A percentile compares a stretch with the other conserved stretches of the same genome.
Conservation (phyloP, 129 eudicot genomes). For the Saposhnikovia divaricata region DNA sequence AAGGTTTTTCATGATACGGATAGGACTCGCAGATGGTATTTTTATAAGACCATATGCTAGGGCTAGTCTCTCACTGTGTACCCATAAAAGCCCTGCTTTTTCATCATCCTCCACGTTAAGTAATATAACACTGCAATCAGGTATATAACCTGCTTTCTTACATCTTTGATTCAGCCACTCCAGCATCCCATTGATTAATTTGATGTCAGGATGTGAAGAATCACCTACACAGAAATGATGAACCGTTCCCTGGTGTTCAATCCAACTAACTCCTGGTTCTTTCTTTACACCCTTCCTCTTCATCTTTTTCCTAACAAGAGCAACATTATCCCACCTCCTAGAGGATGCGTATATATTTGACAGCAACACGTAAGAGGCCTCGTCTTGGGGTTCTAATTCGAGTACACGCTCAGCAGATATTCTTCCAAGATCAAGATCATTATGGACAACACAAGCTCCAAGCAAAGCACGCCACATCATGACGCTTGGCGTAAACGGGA, state of each 20-base stretch:
- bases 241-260: conserved; percentile 8
- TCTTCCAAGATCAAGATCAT: conserved; percentile 13
- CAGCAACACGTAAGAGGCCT: conserved; percentile 9
- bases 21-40: neutral
- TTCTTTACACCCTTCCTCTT: conserved; percentile 7
- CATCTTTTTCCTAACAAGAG: conserved; percentile 10
- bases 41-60: conserved; percentile 5
- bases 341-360: conserved; percentile 7
- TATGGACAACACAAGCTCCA: conserved; percentile 13
- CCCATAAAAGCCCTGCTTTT: conserved; percentile 7
- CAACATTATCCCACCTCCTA: conserved; percentile 12
- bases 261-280: conserved; percentile 12
- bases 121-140: conserved; percentile 6
- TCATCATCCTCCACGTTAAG: conserved; percentile 10
- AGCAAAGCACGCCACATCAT: conserved; percentile 11
- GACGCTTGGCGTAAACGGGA: conserved; percentile 9
- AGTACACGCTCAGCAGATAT: conserved; percentile 11
- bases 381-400: conserved; percentile 8
- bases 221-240: conserved; percentile 9
- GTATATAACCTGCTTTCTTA: neutral
- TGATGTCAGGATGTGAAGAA: conserved; percentile 8
- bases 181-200: conserved; percentile 9
- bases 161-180: conserved; percentile 2
- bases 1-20: conserved; percentile 11
- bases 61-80: conserved; percentile 14